Evolutionary conservation across 176 grass and related monocot genomes (phyloP), one percentile per base, ranked within the genome.

Genomic region (Hyparrhenia diplandra): DNA sequence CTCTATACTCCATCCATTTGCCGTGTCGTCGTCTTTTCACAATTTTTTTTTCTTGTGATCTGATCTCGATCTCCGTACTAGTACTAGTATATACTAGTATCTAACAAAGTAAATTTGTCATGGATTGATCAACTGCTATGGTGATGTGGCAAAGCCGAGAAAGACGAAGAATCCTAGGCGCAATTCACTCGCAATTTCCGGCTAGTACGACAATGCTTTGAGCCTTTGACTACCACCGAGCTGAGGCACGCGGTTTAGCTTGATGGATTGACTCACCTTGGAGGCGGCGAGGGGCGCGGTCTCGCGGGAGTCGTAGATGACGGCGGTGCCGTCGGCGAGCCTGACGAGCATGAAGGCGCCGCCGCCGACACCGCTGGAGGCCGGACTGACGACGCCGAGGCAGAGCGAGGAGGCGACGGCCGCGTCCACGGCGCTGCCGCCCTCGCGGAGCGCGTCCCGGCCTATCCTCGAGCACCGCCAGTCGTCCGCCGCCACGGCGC

Each of bases 281-380:
- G 92, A 95, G 11, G 95, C 85, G 10, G 90, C 76, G 37, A 84
- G 66, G 2, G 95, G n/a, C n/a, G 95, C 95, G 5, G 86, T 95
- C 84, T 98, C 95, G 59, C 92, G 76, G 81, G 83, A 88, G 45
- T 98, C 92, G 46, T 95, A 95, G 6, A 82, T 82, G 71, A 58
- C 69, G 28, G 92, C 67, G 5, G 74, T 71, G 63, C 88, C 95
- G 57, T 82, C 37, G 8, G 86, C 85, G 30, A 89, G 45, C 71
- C 90, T 47, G 30, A 98, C 86, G 25, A 98, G 90, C 95, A 95
- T 98, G 90, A 98, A 98, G 0, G 92, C 90, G 31, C 95, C 95
- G 6, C 95, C 95, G 67, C 95, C 95, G 10, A 95, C 43, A 6
- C 92, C 95, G 81, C 95, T 98, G 32, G 95, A 98, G 1, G 95